phyloP scores from a whole-genome alignment of 352 stramenopile species.

The Pythium folliculosum region DNA sequence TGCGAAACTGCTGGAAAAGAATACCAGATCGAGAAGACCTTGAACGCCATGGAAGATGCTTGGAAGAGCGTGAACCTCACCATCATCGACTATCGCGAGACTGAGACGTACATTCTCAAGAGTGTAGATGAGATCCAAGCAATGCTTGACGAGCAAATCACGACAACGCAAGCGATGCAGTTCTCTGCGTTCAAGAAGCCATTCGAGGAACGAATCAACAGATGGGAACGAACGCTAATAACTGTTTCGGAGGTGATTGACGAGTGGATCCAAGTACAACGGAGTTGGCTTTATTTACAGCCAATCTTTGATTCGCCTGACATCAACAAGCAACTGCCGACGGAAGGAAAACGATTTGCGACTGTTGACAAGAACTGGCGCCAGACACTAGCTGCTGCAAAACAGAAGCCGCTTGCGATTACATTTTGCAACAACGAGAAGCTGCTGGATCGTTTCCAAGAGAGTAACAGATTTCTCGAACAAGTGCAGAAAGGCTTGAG shows the following conservation, averaged over 20 bases:
- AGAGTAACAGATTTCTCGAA: slow-evolving; percentile 95
- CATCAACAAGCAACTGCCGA: slow-evolving; percentile 96
- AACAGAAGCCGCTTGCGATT: slow-evolving; percentile 83
- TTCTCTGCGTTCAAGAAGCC: slow-evolving; percentile 95
- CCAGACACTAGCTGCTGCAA: slow-evolving; percentile 84
- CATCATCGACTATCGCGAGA: slow-evolving; percentile 90
- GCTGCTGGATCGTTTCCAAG: slow-evolving; percentile 90
- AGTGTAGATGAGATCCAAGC: slow-evolving; percentile 93
- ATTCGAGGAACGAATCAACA: slow-evolving; percentile 92
- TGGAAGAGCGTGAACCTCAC: slow-evolving; percentile 88
- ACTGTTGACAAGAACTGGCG: slow-evolving; percentile 96
- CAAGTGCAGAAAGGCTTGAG: slow-evolving; percentile 95
- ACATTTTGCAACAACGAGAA: slow-evolving; percentile 94
- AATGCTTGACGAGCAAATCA: slow-evolving; percentile 95
- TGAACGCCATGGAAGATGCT: slow-evolving; percentile 92
- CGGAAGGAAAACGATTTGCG: slow-evolving; percentile 93
- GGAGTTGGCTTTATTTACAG: slow-evolving; percentile 95
- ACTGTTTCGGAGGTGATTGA: slow-evolving; percentile 93
- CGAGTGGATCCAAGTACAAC: slow-evolving; percentile 94
- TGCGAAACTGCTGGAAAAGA: slow-evolving; percentile 94
- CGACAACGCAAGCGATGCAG: slow-evolving; percentile 94
- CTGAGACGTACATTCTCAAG: slow-evolving; percentile 94
- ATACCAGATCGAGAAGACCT: slow-evolving; percentile 92
- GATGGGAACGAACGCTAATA: slow-evolving; percentile 89
- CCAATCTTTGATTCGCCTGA: slow-evolving; percentile 95